Evolutionary conservation across 345 rosid species (phyloP).

Genomic region (Syzygium aromaticum): DNA sequence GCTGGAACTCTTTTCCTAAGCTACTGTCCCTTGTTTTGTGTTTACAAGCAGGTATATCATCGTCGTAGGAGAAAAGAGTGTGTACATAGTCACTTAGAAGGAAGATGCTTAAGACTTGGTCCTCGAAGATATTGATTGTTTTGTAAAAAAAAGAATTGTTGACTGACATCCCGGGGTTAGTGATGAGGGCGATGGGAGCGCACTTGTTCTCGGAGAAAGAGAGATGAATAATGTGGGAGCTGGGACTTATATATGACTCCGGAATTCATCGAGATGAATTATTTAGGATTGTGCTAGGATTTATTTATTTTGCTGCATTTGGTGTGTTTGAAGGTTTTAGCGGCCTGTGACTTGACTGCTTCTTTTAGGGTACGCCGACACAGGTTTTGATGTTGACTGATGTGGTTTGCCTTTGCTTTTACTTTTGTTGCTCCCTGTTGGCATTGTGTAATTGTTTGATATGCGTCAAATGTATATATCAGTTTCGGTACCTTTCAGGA

Average conservation of each 20-base stretch:
- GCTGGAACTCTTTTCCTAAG: not conserved
- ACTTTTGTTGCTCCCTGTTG: not conserved
- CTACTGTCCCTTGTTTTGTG: not conserved
- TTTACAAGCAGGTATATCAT: not conserved
- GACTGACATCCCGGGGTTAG: not conserved
- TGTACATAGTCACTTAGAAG: not conserved
- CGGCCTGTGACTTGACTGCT: not conserved
- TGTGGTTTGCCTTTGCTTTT: not conserved
- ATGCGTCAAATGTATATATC: not conserved
- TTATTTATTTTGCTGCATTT: not conserved
- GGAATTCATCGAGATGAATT: not conserved
- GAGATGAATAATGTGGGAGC: not conserved
- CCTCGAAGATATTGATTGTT: constrained; percentile 1
- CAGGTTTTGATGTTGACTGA: not conserved
- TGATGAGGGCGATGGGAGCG: not conserved
- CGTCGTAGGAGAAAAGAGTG: not conserved
- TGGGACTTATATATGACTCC: not conserved
- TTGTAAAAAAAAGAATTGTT: not conserved
- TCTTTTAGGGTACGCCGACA: not conserved
- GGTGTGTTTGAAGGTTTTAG: not conserved
- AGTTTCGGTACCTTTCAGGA: not conserved
- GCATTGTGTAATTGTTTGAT: not conserved
- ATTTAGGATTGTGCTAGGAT: not conserved
- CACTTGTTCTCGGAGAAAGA: not conserved
- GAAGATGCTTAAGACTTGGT: not conserved